Conservation (phyloP, 2,329 filamentous ascomycete genomes). For the Colletotrichum filicis region DNA sequence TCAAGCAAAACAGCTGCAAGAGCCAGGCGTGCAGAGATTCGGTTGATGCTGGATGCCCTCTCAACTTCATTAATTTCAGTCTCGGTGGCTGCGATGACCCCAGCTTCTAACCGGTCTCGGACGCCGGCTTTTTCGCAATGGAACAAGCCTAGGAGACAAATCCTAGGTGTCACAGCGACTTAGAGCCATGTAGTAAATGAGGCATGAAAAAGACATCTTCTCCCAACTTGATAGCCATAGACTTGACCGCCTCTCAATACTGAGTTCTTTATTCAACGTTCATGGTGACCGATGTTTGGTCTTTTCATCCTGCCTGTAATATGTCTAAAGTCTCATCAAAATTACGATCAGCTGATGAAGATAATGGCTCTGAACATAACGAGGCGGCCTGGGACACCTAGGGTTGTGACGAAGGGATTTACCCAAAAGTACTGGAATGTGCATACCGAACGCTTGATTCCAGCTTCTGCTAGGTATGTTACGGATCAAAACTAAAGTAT, state of each 20-base stretch:
- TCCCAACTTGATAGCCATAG: neutral
- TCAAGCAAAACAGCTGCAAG: slow-evolving; percentile 17
- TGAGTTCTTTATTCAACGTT: neutral
- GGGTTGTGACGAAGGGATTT: no score
- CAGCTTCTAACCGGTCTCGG: neutral
- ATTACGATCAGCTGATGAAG: no score
- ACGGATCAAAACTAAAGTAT: neutral
- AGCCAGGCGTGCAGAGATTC: slow-evolving; percentile 20
- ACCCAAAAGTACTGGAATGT: neutral
- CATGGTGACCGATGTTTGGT: neutral
- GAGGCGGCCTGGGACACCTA: no score
- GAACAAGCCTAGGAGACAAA: neutral
- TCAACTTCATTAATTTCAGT: slow-evolving; percentile 6
- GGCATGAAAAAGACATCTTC: neutral
- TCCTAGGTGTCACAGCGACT: neutral
- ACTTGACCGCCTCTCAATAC: neutral
- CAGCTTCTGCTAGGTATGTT: neutral
- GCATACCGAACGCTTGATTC: neutral
- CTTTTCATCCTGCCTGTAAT: neutral
- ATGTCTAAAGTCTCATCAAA: no score
- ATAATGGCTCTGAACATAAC: no score
- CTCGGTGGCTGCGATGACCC: slow-evolving; percentile 26
- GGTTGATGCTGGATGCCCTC: slow-evolving; percentile 13
- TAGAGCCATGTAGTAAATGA: neutral
- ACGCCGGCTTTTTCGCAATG: neutral